Conservation (phyloP, 768 basidiomycete species). For the Hebeloma cylindrosporum region DNA sequence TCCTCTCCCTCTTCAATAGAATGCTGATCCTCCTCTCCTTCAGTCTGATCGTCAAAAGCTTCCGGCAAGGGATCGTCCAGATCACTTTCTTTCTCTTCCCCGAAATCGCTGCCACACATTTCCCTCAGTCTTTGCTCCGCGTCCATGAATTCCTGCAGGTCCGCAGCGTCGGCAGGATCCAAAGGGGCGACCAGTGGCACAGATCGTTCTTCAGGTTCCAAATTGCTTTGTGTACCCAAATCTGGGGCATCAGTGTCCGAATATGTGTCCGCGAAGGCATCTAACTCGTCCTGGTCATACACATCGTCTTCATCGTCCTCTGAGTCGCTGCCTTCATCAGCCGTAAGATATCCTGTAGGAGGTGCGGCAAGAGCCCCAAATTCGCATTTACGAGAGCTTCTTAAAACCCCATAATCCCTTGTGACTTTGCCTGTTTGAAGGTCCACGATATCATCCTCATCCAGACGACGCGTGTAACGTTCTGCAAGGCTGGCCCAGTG, state of each 20-base stretch:
- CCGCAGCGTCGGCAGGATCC: constrained; percentile 48
- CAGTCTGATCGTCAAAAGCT: constrained; percentile 1
- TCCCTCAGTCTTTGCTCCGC: constrained; percentile 57
- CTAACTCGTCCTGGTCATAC: constrained; percentile 62
- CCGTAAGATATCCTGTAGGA: constrained; percentile 36
- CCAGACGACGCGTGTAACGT: constrained; percentile 62
- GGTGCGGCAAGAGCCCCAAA: constrained; percentile 53
- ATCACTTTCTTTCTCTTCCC: constrained; percentile 30
- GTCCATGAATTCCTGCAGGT: constrained; percentile 65
- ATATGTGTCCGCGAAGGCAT: constrained; percentile 42
- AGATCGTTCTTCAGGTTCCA: constrained; percentile 19
- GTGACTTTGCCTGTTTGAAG: constrained; percentile 59
- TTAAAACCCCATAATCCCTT: constrained; percentile 69
- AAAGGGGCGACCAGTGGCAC: neutral
- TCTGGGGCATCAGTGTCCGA: constrained; percentile 30
- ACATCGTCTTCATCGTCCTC: constrained; percentile 55
- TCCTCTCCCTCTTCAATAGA: constrained; percentile 12
- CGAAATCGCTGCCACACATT: constrained; percentile 46
- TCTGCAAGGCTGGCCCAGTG: constrained; percentile 70
- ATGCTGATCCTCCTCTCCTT: constrained; percentile 4
- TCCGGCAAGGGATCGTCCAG: constrained; percentile 1
- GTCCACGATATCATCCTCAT: constrained; percentile 82
- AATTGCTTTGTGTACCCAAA: constrained; percentile 29
- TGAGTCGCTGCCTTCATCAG: constrained; percentile 42
- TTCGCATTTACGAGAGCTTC: constrained; percentile 40